Percentiles rank a stretch among this genome's conserved stretches.
Conservation (phyloP, 2,329 filamentous ascomycete genomes). For the Metarhizium humberi region DNA sequence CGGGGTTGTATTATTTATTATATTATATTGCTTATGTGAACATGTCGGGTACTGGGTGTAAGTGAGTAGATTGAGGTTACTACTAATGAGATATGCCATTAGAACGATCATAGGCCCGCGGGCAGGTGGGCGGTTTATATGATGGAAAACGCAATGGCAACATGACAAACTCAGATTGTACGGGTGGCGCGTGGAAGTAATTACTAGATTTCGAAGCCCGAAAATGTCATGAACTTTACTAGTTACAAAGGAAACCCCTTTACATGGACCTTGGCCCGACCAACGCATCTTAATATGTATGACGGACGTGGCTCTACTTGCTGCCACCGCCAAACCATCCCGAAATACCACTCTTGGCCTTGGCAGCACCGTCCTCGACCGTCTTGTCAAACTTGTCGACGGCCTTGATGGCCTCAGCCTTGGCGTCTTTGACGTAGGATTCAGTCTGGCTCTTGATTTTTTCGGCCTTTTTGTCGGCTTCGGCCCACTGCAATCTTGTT, state of each 20-base stretch:
- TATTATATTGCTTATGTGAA: background rate
- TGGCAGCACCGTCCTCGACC: conserved; percentile 66
- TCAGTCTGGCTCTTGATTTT: conserved; percentile 53
- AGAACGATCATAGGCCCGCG: too few species aligned
- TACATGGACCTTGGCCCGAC: background rate
- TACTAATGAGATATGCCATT: background rate
- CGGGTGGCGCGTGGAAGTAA: background rate
- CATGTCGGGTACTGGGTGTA: background rate
- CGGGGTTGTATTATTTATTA: background rate
- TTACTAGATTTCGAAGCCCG: background rate
- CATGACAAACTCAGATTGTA: background rate
- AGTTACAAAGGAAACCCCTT: background rate
- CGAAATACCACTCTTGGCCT: conserved; percentile 76
- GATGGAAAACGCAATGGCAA: background rate
- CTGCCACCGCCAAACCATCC: conserved; percentile 74
- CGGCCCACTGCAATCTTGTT: conserved; percentile 26
- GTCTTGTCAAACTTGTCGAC: conserved; percentile 77
- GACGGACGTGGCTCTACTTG: conserved; percentile 15
- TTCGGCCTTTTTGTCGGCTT: conserved; percentile 53
- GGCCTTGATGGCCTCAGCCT: conserved; percentile 58
- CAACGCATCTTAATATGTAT: background rate
- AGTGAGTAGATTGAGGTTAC: background rate
- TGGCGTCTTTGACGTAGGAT: conserved; percentile 51
- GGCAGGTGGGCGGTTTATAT: too few species aligned
- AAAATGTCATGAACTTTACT: background rate